Base-by-base conservation (phyloP, 2,329 filamentous ascomycete species). In the Diaporthe ilicicola region DNA sequence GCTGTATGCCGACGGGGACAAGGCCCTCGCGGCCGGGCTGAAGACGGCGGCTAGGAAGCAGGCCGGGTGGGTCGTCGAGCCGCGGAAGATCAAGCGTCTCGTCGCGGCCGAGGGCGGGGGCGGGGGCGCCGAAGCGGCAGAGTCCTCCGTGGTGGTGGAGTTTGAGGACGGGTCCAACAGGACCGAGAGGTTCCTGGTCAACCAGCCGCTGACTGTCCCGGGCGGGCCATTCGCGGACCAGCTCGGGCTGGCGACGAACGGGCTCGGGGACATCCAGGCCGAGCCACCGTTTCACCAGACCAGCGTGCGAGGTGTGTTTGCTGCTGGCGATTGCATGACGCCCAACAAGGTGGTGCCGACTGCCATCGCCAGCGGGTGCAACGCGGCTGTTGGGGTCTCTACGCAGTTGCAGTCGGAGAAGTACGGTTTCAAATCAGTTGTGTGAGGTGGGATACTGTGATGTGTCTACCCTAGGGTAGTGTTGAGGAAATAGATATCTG, bases 241-340 rank as follows among this genome's bases (percentile, higher is more conserved):
- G 56, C 59, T 72, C 10, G 70, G 66, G 22, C 48, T 72, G 13
- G 46, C 42, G 8, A 51, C 46, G 42, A 72, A 32, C n/a, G 37
- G 55, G 1, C 24, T 54, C 6, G 66, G 66, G 6, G 66, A 69
- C 42, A 72, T 72, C 22, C 24, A 55, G 46, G 65, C 50, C 12
- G 56, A 53, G 9, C n/a, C 54, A 12, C 56, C 70, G 5, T 69
- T 69, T 27, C 42, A 69, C 55, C 56, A 69, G 34, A 69, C 70
- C 37, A 72, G 50, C 22, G 55, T 69, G 17, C 65, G 48, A 13
- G 66, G 70, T 1, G 70, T 65, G 8, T 72, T 72, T 22, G 65
- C 70, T 39, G 66, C 70, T 5, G 66, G 70, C 1, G 70, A 72
- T 32, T 72, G 66, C n/a, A 68, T 68, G 44, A 68, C 66, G 15